phyloP scores from a whole-genome alignment of 805 yeast genomes.

The Saturnispora saitoi region DNA sequence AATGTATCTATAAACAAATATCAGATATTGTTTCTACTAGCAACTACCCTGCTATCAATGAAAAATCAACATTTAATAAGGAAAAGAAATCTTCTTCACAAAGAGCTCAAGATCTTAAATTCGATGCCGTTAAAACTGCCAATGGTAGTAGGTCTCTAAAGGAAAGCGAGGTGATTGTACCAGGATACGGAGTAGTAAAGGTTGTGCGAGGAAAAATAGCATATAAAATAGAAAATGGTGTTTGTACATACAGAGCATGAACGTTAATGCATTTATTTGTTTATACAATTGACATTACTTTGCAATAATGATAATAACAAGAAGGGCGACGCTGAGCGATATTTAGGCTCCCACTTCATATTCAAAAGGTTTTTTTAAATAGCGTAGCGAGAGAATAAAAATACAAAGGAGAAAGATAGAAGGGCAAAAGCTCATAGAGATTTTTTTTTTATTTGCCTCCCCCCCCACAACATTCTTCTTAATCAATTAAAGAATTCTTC shows the following conservation, averaged over 20 bases:
- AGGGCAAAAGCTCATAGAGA: not conserved
- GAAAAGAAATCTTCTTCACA: not conserved
- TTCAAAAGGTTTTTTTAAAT: too few species aligned
- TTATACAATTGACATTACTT: too few species aligned
- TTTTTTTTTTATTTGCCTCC: not conserved
- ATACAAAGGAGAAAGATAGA: not conserved
- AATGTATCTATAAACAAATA: not conserved
- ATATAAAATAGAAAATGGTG: slow-evolving; percentile 1
- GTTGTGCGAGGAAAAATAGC: slow-evolving; percentile 1
- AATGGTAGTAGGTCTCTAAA: not conserved
- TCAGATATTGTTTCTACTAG: not conserved
- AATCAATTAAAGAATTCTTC: not conserved
- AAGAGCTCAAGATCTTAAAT: not conserved
- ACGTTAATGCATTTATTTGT: too few species aligned
- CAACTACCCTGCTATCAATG: not conserved
- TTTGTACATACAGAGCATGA: not conserved
- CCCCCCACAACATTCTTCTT: not conserved
- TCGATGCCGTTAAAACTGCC: not conserved
- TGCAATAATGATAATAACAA: too few species aligned
- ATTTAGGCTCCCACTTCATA: too few species aligned
- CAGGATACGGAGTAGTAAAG: not conserved
- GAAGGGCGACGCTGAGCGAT: too few species aligned
- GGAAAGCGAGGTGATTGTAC: not conserved
- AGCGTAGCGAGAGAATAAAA: too few species aligned
- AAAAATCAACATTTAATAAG: not conserved